Evolutionary conservation across 768 basidiomycete species (phyloP), one percentile per base, ranked within the genome.

Genomic region (Suillus plorans): DNA sequence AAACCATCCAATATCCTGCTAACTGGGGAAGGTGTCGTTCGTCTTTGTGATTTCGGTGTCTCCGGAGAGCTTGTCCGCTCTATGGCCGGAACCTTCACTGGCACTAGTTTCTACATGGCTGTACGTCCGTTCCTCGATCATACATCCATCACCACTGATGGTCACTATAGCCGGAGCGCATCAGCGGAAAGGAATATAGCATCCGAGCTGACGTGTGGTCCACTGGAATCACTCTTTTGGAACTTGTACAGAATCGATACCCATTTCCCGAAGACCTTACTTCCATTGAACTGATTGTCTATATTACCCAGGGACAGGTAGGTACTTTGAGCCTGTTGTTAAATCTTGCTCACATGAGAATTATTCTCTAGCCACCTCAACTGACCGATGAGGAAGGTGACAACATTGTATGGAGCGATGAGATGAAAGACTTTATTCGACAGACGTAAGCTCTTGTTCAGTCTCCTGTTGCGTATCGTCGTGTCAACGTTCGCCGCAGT

Each of bases 181-280:
- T 99, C 66, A 89, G 88, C 70, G 97, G 97, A 6, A 85, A 90
- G 63, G 88, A 91, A 68, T 99, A 97, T 75, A 93, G 93, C 39
- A 97, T 97, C 71, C 89, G 94, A 64, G 94, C 96, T 44, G 96
- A 99, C 74, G 96, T 99, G 28, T 99, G 97, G 97, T 98, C 96
- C 1, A 91, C 95, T 16, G 97, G 97, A 28, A 90, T 99, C 53
- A 92, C 95, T 0, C 83, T 99, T 41, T 84, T 99, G 69, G 97
- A 99, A 78, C 86, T 99, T 28, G 92, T 96, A 6, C 87, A 93
- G 72, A 97, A 97, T 71, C 87, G 91, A 49, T 98, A 97, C 82
- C 97, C 97, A 12, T 99, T 97, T 80, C 92, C 95, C 3, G 87
- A 85, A 44, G 94, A 97, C 73, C 82, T 97, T 36, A 89, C 93